Evolutionary conservation across 306 rosid species (phyloP), one percentile per base, ranked within the genome.

Genomic region (Glycine soja): DNA sequence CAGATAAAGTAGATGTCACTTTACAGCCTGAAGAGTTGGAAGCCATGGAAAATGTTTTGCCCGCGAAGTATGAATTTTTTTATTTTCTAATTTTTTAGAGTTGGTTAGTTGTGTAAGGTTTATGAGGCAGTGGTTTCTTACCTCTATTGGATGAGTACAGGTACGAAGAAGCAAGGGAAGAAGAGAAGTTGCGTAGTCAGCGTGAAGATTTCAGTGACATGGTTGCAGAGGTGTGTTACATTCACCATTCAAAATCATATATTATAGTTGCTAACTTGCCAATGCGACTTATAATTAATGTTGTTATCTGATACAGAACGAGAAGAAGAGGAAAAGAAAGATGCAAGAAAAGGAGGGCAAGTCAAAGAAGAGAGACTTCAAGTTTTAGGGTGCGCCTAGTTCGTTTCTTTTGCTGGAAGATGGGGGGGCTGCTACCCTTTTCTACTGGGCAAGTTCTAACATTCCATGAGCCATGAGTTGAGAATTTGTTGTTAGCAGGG

Each of bases 111-210:
- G 58, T 75, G 67, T 70, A 40, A 45, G 48, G 11, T 65, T 68
- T 59, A 10, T 45, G 7, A 13, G 38, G 76, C 50, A 76, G 40
- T 51, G 59, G 30, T 70, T 80, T 78, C 76, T 67, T 62, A 69
- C 76, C 12, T 13, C 73, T 12, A 70, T 36, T 85, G 64, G 66
- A 45, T 73, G 72, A 80, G 59, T 84, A 72, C 88, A 91, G 99
- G 86, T 96, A 96, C 8, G 97, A 96, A 83, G 98, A 93, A 90
- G 99, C 98, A 45, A 93, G 99, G 72, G 99, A 96, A 84, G 99
- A 93, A 81, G 99, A 93, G 93, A 96, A 93, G 91, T 66, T 81
- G 78, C 99, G 97, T 3, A 93, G 93, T 85, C 99, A 93, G 90
- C 92, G 96, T 54, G 97, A 96, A 75, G 99, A 96, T 84, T 96